Evolutionary conservation across 345 rosid species (phyloP), one percentile per base, ranked within the genome.

Genomic region (Lepidium didymum): DNA sequence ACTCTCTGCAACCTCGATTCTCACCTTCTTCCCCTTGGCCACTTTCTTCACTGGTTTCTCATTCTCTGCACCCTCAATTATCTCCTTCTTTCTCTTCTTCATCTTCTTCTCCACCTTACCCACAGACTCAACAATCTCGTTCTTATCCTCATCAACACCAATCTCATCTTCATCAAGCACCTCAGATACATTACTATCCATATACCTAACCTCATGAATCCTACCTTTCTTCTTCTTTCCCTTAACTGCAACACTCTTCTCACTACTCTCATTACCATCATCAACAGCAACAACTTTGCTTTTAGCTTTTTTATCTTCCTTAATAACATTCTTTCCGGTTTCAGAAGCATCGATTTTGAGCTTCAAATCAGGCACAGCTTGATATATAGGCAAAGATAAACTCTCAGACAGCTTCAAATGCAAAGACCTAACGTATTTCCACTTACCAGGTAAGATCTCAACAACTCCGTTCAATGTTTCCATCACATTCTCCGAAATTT

Each of bases 141-240:
- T 27, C 3, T 13, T 53, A 10, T 15, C 79, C 23, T 66, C 75
- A 42, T 38, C 78, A 69, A n/a, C 53, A 45, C 75, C 81, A 27
- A 59, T 77, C 51, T 80, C 83, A 47, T 74, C 73, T 27, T 79
- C 78, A 36, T 67, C 80, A 11, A 79, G 69, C 38, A 64, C 71
- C 61, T 80, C 82, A 40, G 79, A 25, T 11, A 63, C 67, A 46
- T 66, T 64, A 38, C 75, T 77, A 77, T 90, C 96, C 91, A 90
- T 84, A 79, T 90, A 90, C 68, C 79, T 82, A 75, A 90, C 83
- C 69, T 85, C 91, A 44, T 84, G 89, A 65, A 90, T 90, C 75
- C 87, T 84, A 29, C 96, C 96, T 58, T 82, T 89, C 84, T 64
- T 79, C 73, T 80, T 85, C 76, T 77, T 80, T 23, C 60, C 77